Percentiles rank a stretch among this genome's conserved stretches.
Evolutionary conservation across 2,329 filamentous ascomycete species (phyloP).

Genomic region (Geosmithia flava): DNA sequence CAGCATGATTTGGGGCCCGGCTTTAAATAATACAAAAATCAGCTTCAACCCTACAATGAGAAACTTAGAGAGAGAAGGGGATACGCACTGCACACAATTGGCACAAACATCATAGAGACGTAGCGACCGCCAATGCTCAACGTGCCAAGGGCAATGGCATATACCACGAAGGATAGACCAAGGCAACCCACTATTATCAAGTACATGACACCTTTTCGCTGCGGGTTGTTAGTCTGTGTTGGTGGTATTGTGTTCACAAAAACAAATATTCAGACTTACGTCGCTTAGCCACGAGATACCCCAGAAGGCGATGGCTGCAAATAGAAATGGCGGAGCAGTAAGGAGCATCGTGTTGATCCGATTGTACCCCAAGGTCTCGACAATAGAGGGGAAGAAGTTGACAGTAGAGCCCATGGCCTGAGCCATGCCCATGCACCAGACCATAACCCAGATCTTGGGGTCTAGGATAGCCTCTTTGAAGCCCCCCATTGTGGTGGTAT

Average conservation of each 20-base stretch:
- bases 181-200: slow-evolving; percentile 52
- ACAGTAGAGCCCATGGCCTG: slow-evolving; percentile 23
- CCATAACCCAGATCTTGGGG: slow-evolving; percentile 44
- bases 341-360: slow-evolving; percentile 47
- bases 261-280: not conserved
- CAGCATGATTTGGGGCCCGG: slow-evolving; percentile 22
- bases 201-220: slow-evolving; percentile 56
- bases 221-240: slow-evolving; percentile 28
- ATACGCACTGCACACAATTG: not conserved
- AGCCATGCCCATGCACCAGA: slow-evolving; percentile 21
- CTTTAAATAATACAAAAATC: too few relatives aligned
- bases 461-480: slow-evolving; percentile 40
- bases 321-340: slow-evolving; percentile 52
- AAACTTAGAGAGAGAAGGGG: too few relatives aligned
- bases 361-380: slow-evolving; percentile 50
- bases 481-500: slow-evolving; percentile 41
- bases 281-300: slow-evolving; percentile 49
- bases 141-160: slow-evolving; percentile 54
- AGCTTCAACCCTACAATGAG: too few relatives aligned
- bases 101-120: slow-evolving; percentile 27
- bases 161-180: slow-evolving; percentile 45
- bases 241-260: not conserved
- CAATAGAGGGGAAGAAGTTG: slow-evolving; percentile 33
- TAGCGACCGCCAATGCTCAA: slow-evolving; percentile 47
- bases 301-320: slow-evolving; percentile 30